A percentile compares a stretch with the other conserved stretches of the same genome.
Conservation (phyloP, 768 basidiomycete genomes). For the Lactifluus echinatus region DNA sequence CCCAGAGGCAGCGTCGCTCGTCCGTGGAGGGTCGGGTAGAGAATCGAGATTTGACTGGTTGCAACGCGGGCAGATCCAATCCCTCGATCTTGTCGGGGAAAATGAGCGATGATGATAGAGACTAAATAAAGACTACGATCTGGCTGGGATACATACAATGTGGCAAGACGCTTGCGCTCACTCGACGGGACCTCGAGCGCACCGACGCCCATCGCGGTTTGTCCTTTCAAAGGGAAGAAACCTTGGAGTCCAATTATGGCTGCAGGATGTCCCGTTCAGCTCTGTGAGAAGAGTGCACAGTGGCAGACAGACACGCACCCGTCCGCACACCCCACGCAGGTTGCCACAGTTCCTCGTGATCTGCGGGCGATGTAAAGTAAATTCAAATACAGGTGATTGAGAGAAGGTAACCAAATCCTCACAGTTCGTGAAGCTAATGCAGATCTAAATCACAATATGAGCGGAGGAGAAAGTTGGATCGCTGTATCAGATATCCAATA, state of each 20-base stretch:
- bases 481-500: not conserved
- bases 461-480: not conserved
- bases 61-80: slow-evolving; percentile 75
- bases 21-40: slow-evolving; percentile 53
- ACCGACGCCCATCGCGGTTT: slow-evolving; percentile 80
- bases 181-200: slow-evolving; percentile 68
- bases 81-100: slow-evolving; percentile 50
- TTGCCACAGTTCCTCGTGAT: slow-evolving; percentile 97
- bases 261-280: slow-evolving; percentile 23
- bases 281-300: not conserved
- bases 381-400: slow-evolving; percentile 10
- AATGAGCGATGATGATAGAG: not conserved
- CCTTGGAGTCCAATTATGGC: slow-evolving; percentile 85
- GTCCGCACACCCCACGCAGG: slow-evolving; percentile 98
- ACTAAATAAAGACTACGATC: not conserved
- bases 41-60: slow-evolving; percentile 54
- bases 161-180: slow-evolving; percentile 73
- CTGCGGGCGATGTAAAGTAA: slow-evolving; percentile 32
- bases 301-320: slow-evolving; percentile 36
- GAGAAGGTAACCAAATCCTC: slow-evolving; percentile 26
- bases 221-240: slow-evolving; percentile 84
- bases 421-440: slow-evolving; percentile 91
- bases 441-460: slow-evolving; percentile 46
- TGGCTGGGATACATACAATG: slow-evolving; percentile 50
- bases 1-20: not conserved